These are phyloP conservation scores for Rhynchosporium secalis DNA, from an alignment of 2,329 filamentous ascomycete genomes.

Conservation along the genomic window DNA sequence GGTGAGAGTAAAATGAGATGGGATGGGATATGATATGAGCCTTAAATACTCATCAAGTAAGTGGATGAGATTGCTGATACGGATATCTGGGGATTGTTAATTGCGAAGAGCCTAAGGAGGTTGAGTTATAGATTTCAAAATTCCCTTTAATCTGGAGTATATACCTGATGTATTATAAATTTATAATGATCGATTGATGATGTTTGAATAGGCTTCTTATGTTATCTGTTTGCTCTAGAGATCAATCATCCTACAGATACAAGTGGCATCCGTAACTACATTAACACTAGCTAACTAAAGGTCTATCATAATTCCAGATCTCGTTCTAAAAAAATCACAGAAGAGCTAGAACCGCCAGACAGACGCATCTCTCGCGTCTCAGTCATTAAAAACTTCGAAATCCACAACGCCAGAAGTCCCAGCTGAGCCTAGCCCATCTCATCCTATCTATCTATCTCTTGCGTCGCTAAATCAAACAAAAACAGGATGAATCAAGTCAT, in stretches of 20 bases:
- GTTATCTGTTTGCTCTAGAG: slow-evolving; percentile 2
- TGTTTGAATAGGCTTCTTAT: background rate
- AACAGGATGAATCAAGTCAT: background rate
- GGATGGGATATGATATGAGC: too few relatives aligned
- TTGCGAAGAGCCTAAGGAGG: too few relatives aligned
- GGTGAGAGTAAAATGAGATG: too few relatives aligned
- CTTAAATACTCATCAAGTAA: too few relatives aligned
- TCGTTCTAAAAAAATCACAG: background rate
- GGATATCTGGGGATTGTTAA: too few relatives aligned
- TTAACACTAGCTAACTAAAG: background rate
- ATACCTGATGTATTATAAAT: too few relatives aligned
- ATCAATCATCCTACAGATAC: background rate
- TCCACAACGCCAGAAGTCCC: slow-evolving; percentile 10
- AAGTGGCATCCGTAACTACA: slow-evolving; percentile 2
- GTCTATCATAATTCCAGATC: background rate
- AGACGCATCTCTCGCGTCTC: background rate
- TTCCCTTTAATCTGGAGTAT: too few relatives aligned
- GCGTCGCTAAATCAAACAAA: slow-evolving; percentile 9
- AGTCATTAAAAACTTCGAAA: background rate
- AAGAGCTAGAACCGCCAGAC: background rate
- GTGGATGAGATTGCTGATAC: too few relatives aligned
- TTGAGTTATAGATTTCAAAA: too few relatives aligned
- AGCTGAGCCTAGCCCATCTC: background rate
- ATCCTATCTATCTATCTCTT: background rate
- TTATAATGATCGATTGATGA: too few relatives aligned